A percentile compares a stretch with the other conserved stretches of the same genome.
Conservation (phyloP, 2,329 filamentous ascomycete species). For the Aspergillus flavus region DNA sequence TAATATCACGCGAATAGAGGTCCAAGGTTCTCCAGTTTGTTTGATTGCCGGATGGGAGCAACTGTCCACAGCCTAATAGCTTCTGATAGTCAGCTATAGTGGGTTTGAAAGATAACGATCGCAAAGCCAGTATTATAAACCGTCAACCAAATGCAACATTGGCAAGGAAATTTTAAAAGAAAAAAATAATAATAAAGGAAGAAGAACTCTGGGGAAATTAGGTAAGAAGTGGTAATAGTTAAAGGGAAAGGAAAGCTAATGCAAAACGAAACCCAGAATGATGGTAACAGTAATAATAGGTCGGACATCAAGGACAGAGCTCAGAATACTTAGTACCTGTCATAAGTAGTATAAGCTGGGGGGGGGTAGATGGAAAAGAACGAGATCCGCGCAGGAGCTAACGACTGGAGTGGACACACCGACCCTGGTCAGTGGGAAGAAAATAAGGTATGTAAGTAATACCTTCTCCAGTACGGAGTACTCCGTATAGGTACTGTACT, state of each 20-base stretch:
- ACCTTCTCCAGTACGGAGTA: conserved; percentile 1
- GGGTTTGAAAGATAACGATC: background rate
- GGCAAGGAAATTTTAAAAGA: background rate
- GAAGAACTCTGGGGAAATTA: background rate
- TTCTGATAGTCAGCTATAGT: background rate
- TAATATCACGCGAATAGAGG: conserved; percentile 15
- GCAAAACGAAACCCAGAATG: conserved; percentile 16
- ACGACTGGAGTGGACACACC: conserved; percentile 8
- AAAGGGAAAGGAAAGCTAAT: conserved; percentile 11
- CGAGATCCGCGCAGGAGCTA: conserved; percentile 9
- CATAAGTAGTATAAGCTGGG: conserved; percentile 9
- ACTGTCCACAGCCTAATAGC: background rate
- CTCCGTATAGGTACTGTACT: conserved; percentile 7
- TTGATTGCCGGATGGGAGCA: background rate
- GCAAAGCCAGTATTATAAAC: conserved; percentile 8
- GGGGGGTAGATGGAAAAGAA: conserved; percentile 1
- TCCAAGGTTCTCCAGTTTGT: background rate
- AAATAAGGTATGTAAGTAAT: conserved; percentile 6
- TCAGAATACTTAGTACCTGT: conserved; percentile 4
- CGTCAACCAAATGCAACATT: conserved; percentile 9
- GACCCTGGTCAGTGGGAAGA: conserved; percentile 5
- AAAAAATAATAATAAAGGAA: background rate
- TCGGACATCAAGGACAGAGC: conserved; percentile 9
- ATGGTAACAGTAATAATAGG: conserved; percentile 19
- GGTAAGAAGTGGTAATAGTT: conserved; percentile 3